These are phyloP conservation scores for Ammopiptanthus mongolicus DNA, from an alignment of 306 rosid genomes.

Conservation along the genomic window DNA sequence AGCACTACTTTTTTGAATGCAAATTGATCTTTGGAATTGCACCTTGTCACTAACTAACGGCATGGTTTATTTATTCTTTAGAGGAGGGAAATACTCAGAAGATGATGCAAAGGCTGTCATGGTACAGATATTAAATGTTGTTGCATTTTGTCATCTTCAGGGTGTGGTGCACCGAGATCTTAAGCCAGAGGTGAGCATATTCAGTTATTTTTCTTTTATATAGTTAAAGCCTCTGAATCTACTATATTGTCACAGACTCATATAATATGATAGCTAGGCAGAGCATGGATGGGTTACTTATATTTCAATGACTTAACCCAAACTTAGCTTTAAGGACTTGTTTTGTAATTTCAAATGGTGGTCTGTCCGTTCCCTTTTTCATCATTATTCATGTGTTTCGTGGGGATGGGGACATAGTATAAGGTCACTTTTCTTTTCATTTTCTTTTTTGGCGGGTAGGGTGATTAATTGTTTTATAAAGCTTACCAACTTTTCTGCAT, in stretches of 20 bases:
- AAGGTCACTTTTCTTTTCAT: not conserved
- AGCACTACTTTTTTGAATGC: not conserved
- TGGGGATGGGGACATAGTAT: not conserved
- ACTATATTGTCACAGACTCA: not conserved
- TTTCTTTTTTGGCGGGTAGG: not conserved
- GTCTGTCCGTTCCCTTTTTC: not conserved
- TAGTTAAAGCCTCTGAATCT: conserved; percentile 2
- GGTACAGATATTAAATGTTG: conserved; percentile 88
- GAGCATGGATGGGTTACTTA: not conserved
- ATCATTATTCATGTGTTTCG: not conserved
- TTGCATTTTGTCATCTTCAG: conserved; percentile 98
- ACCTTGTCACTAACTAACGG: conserved; percentile 23
- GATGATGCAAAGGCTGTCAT: conserved; percentile 95
- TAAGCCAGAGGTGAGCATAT: conserved; percentile 82
- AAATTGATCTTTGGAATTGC: conserved; percentile 3
- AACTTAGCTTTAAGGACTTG: not conserved
- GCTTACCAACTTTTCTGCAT: conserved; percentile 4
- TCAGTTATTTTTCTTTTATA: conserved; percentile 9
- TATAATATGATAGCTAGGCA: not conserved
- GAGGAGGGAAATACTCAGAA: conserved; percentile 97
- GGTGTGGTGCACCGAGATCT: conserved; percentile 99
- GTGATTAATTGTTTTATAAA: not conserved
- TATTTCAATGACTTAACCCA: not conserved
- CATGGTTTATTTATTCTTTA: conserved; percentile 30
- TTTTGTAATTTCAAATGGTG: not conserved